Evolutionary conservation across 495 filamentous ascomycete species (phyloP).

Genomic region (Neurospora sp.): DNA sequence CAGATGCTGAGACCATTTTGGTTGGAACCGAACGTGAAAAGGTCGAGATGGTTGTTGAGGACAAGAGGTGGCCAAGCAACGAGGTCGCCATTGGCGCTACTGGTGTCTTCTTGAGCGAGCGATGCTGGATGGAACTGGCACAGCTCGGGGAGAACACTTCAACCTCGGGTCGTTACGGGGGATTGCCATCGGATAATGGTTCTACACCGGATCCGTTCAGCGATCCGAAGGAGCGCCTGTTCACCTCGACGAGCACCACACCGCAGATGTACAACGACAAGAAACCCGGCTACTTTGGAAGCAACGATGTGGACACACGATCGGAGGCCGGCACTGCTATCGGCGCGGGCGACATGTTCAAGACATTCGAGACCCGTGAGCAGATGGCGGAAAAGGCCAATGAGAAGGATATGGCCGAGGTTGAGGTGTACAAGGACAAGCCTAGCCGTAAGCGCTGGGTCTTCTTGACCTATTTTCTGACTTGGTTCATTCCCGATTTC

Average conservation of each 20-base stretch:
- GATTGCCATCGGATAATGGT: conserved; percentile 33
- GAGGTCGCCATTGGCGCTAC: conserved; percentile 87
- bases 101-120: conserved; percentile 89
- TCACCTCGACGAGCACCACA: conserved; percentile 46
- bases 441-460: conserved; percentile 88
- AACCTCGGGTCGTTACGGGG: conserved; percentile 40
- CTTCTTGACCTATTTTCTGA: conserved; percentile 73
- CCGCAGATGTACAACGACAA: conserved; percentile 66
- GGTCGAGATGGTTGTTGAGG: conserved; percentile 77
- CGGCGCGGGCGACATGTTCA: conserved; percentile 93
- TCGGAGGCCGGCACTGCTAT: conserved; percentile 90
- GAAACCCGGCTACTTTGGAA: conserved; percentile 71
- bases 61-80: conserved; percentile 81
- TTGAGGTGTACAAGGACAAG: conserved; percentile 71
- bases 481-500: conserved; percentile 82
- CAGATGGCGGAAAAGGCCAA: conserved; percentile 95
- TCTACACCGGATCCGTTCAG: conserved; percentile 37
- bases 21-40: conserved; percentile 92
- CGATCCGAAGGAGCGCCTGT: conserved; percentile 62
- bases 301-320: conserved; percentile 68
- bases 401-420: conserved; percentile 79
- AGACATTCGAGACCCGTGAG: conserved; percentile 83
- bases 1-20: conserved; percentile 70
- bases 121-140: conserved; percentile 85
- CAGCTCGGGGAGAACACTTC: conserved; percentile 57